phyloP scores from a whole-genome alignment of 805 yeast species.

The Nematodospora valgi region DNA sequence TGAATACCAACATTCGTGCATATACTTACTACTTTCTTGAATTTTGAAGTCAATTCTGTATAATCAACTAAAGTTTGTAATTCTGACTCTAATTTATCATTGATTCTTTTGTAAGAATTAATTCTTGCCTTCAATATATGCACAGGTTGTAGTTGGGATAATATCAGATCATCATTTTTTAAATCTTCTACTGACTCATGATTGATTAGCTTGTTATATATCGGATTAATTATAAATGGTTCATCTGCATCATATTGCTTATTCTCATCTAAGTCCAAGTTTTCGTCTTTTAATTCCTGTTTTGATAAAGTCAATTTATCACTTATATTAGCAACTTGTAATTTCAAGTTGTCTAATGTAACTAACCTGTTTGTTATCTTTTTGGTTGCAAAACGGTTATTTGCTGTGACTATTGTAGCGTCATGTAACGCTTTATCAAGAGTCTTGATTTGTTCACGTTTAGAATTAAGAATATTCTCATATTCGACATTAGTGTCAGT shows the following conservation, averaged over 20 bases:
- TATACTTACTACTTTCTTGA: conserved; percentile 80
- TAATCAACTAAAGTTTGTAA: conserved; percentile 49
- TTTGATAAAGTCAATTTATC: conserved; percentile 31
- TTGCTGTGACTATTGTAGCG: conserved; percentile 40
- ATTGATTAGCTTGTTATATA: conserved; percentile 49
- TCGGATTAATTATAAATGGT: conserved; percentile 71
- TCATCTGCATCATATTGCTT: conserved; percentile 79
- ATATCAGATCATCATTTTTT: conserved; percentile 20
- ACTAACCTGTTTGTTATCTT: conserved; percentile 35
- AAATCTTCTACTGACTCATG: conserved; percentile 20
- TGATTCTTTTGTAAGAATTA: conserved; percentile 73
- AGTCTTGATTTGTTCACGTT: conserved; percentile 31
- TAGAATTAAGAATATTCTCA: conserved; percentile 33
- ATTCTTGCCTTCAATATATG: conserved; percentile 69
- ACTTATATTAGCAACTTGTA: conserved; percentile 39
- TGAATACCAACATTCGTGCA: conserved; percentile 86
- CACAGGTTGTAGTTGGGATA: conserved; percentile 41
- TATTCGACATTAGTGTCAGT: conserved; percentile 36
- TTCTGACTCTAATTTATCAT: conserved; percentile 49
- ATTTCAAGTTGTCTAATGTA: conserved; percentile 48
- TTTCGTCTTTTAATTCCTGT: conserved; percentile 22
- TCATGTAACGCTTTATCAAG: conserved; percentile 36
- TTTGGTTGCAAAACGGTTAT: conserved; percentile 34
- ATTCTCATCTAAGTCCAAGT: conserved; percentile 60
- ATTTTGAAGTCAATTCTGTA: conserved; percentile 52